Base-by-base conservation (phyloP, 78 protist species). In the Chrysochromulina tobinii region DNA sequence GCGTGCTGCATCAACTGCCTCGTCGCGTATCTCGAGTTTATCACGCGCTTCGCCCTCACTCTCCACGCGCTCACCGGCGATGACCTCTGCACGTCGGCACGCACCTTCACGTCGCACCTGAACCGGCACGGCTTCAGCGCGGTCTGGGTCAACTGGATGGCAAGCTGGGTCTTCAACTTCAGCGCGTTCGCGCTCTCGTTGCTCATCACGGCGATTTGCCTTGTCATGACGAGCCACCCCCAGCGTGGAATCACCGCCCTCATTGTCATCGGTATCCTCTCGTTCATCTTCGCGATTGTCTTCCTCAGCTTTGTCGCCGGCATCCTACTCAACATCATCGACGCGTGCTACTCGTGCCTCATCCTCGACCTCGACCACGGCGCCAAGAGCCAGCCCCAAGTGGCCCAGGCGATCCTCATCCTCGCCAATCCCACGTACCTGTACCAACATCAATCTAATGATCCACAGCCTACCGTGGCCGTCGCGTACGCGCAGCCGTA, bases 191-290 rank as follows among this genome's bases (percentile, higher is more conserved):
- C 92, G 25, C 68, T 93, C 20, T 92, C 96, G 38, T 97, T 98
- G 14, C 97, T 97, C 85, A 92, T 97, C 92, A 97, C 96, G 99
- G 79, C 98, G 12, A 90, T 97, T 64, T 97, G 98, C 21, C 96
- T 92, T 93, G 95, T 97, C 92, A 9, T 95, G 7, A 97, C 98
- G 21, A 96, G 95, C 89, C 86, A 93, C 3, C 96, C 93, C 87
- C 88, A 96, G 23, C 90, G 94, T 48, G 98, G 97, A 21, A 58
- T 92, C 91, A 93, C 96, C 17, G 95, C 96, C 15, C 91, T 97
- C 81, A 93, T 68, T 5, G 11, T 90, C 86, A 90, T 90, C 77
- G 97, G 96, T 5, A 91, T 96, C 27, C 72, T 93, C 57, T 95
- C 97, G 7, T 87, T 97, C 17, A 92, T 91, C 69, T 69, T 93